These are phyloP conservation scores for Trematosphaeria pertusa DNA, from an alignment of 2,329 filamentous ascomycete genomes.

Conservation along the genomic window DNA sequence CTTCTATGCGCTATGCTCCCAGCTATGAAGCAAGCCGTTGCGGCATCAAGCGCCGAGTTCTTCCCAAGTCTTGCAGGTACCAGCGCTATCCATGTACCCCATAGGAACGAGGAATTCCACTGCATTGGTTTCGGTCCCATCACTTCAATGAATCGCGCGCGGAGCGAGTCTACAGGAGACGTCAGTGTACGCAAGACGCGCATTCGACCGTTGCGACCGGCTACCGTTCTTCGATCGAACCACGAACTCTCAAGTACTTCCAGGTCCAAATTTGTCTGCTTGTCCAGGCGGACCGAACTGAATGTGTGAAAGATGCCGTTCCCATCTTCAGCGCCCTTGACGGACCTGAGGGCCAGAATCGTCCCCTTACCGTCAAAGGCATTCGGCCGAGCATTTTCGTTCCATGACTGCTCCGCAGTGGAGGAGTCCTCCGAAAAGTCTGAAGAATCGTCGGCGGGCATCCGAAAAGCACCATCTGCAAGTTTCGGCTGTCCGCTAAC, in stretches of 20 bases:
- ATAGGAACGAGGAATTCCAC: constrained; percentile 6
- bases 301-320: constrained; percentile 7
- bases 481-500: too few relatives aligned
- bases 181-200: not conserved
- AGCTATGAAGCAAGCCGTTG: constrained; percentile 4
- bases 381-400: too few relatives aligned
- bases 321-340: constrained; percentile 4
- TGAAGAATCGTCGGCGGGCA: too few relatives aligned
- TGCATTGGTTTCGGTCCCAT: not conserved
- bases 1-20: not conserved
- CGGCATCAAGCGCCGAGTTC: constrained; percentile 7
- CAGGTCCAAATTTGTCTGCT: not conserved
- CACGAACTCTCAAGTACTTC: not conserved
- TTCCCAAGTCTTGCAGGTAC: constrained; percentile 5
- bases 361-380: not conserved
- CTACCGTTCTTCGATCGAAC: too few relatives aligned
- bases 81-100: constrained; percentile 2
- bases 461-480: too few relatives aligned
- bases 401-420: too few relatives aligned
- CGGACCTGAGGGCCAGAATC: constrained; percentile 1
- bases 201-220: too few relatives aligned
- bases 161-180: constrained; percentile 1
- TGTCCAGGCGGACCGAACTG: not conserved
- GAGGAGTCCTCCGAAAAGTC: too few relatives aligned
- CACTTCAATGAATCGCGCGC: not conserved